Evolutionary conservation across 345 rosid species (phyloP), one percentile per base, ranked within the genome.

Genomic region (Populus pruinosa): DNA sequence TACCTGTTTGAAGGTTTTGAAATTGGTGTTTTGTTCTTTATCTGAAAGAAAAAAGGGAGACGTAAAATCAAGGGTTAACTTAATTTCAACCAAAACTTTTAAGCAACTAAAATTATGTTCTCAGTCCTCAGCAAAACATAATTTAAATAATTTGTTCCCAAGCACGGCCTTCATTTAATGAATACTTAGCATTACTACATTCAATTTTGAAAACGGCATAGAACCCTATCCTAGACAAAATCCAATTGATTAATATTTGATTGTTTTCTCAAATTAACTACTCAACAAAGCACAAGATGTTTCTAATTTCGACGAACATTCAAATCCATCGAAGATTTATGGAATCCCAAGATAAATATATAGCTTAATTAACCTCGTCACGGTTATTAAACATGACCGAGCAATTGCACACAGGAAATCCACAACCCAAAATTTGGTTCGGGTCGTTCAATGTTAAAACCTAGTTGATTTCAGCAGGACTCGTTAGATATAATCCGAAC

Each of bases 1-100:
- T 83, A 82, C 91, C 65, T 81, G 20, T 82, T 85, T 9, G 62
- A 53, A 49, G n/a, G 69, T 68, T 47, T 76, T 7, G 83, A 68
- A 9, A 5, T 25, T 36, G 29, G 36, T 17, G 6, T 64, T 73
- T 36, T 53, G n/a, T 72, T 77, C 41, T 64, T 36, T 64, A 73
- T 64, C 90, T 86, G 83, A 62, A 66, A 64, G 41, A 74, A 20
- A 8, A 8, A 50, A 49, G 63, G 12, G 6, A 61, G 5, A 65
- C 39, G 36, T 25, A 9, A 70, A 85, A 2, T 31, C n/a, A 33
- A 53, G 68, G 44, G 29, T 44, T 17, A 16, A 66, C 5, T 43
- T 64, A 16, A 12, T 39, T 62, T 53, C 0, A 73, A 23, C 14
- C 31, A 12, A 20, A 47, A 53, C 36, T 31, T 62, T 1, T 7